Conservation (phyloP, 2,329 filamentous ascomycete genomes). For the Septoria petroselini region DNA sequence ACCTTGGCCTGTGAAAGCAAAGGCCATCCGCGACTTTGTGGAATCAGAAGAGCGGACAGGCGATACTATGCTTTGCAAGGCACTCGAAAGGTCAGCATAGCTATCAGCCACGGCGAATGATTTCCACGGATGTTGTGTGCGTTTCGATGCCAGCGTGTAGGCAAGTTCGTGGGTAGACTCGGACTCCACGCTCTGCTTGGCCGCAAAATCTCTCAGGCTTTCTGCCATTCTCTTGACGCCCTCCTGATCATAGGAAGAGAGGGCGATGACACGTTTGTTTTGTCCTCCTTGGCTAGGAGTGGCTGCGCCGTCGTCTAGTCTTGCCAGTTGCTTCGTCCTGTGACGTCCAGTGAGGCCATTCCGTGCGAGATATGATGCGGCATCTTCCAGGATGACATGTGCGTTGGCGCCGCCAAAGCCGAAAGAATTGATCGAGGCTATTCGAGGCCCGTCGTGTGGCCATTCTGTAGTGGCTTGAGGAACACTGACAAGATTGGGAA, state of each 20-base stretch:
- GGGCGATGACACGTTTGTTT: neutral
- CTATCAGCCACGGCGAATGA: conserved; percentile 7
- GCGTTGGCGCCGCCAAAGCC: conserved; percentile 33
- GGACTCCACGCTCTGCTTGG: neutral
- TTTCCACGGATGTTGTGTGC: conserved; percentile 8
- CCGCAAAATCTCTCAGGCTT: neutral
- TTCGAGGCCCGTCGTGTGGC: conserved; percentile 2
- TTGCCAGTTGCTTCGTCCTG: too few species aligned
- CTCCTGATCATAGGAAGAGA: conserved; percentile 11
- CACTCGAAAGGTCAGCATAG: neutral
- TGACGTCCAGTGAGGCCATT: neutral
- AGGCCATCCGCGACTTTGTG: neutral
- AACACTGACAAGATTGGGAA: conserved; percentile 3
- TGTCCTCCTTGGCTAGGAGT: too few species aligned
- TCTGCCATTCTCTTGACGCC: conserved; percentile 4
- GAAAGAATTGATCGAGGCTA: conserved; percentile 18
- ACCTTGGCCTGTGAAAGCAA: conserved; percentile 27
- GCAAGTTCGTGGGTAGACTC: conserved; percentile 3
- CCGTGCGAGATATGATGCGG: neutral
- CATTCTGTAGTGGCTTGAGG: conserved; percentile 5
- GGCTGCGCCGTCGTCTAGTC: too few species aligned
- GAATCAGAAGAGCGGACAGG: conserved; percentile 8
- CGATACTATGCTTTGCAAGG: neutral
- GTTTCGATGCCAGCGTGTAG: conserved; percentile 15
- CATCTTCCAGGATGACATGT: conserved; percentile 28